Conservation (phyloP, 2,329 filamentous ascomycete species). For the Apiospora marii region DNA sequence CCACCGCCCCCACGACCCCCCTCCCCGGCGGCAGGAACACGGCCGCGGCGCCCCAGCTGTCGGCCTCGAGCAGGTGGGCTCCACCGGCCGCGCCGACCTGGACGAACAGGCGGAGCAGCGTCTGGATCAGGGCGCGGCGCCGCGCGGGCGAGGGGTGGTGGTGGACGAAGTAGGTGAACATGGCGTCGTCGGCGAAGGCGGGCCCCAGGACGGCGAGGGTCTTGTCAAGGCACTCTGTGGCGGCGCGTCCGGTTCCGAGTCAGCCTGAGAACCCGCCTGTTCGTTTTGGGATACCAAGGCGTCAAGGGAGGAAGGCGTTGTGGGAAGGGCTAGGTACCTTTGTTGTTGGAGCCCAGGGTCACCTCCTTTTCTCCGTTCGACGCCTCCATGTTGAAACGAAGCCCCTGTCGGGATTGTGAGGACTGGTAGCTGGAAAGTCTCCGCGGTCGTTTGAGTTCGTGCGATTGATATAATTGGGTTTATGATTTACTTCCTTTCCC, state of each 20-base stretch:
- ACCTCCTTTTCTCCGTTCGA: not conserved
- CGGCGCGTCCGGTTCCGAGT: too few species aligned
- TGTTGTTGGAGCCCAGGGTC: not conserved
- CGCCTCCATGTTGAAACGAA: not conserved
- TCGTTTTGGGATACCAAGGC: too few species aligned
- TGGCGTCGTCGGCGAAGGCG: not conserved
- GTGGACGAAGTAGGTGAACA: not conserved
- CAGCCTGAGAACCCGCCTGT: too few species aligned
- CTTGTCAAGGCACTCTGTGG: not conserved
- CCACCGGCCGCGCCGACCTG: not conserved
- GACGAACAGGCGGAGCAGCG: not conserved
- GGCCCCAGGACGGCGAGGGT: not conserved
- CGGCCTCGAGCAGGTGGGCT: not conserved
- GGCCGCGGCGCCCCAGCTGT: constrained; percentile 2
- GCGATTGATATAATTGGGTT: not conserved
- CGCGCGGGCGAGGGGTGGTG: not conserved
- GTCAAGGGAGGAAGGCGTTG: too few species aligned
- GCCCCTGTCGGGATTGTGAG: not conserved
- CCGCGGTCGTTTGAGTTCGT: not conserved
- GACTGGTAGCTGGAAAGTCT: not conserved
- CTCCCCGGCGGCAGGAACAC: not conserved
- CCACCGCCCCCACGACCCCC: not conserved
- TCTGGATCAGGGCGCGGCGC: not conserved
- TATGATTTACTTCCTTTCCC: not conserved
- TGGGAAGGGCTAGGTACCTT: not conserved